These are phyloP conservation scores for Flaveria bidentis DNA, from an alignment of 129 eudicot genomes.

Conservation along the genomic window DNA sequence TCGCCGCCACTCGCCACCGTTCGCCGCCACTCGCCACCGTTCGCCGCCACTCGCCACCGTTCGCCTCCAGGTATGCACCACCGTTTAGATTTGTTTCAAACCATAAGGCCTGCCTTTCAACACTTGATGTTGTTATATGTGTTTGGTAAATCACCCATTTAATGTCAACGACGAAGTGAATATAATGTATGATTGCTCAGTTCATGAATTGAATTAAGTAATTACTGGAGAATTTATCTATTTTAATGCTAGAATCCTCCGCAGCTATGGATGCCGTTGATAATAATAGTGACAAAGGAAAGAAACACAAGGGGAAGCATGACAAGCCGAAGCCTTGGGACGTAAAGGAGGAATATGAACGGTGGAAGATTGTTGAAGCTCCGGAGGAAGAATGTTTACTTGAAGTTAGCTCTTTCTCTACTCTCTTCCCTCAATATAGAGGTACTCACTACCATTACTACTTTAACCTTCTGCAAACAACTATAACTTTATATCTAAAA, in stretches of 20 bases:
- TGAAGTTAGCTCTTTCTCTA: conserved; percentile 88
- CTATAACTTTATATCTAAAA: neutral
- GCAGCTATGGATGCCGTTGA: neutral
- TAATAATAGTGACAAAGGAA: conserved; percentile 7
- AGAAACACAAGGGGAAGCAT: conserved; percentile 91
- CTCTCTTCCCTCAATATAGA: conserved; percentile 90
- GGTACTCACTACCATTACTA: conserved; percentile 36
- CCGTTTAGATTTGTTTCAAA: neutral
- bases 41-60: neutral
- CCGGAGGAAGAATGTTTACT: conserved; percentile 74
- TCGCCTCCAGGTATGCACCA: neutral
- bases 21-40: neutral
- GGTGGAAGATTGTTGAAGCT: conserved; percentile 76
- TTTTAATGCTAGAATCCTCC: neutral
- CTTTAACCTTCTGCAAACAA: neutral
- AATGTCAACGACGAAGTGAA: neutral
- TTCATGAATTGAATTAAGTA: neutral
- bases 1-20: neutral
- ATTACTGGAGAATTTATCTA: neutral
- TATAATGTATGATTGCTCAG: neutral
- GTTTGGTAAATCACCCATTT: neutral
- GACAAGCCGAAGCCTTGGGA: conserved; percentile 97
- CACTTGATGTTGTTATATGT: neutral
- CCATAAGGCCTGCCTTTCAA: neutral
- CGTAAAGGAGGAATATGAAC: conserved; percentile 48